phyloP scores from a whole-genome alignment of 2,329 filamentous ascomycete genomes.

The Aspergillus latus region DNA sequence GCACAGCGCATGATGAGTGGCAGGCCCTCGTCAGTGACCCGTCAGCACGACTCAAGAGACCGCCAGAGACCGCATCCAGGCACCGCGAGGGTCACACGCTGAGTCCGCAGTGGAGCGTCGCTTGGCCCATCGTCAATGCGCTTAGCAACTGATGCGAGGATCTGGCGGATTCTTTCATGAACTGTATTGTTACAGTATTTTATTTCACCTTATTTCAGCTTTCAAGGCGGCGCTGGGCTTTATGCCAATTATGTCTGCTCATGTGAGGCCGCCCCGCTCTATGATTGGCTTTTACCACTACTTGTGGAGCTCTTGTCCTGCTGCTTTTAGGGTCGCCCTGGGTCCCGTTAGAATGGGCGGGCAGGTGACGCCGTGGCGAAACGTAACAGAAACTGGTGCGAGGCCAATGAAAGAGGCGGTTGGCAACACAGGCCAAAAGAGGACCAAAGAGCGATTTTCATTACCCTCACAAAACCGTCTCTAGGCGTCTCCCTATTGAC shows the following conservation, averaged over 20 bases:
- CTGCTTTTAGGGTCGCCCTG: neutral
- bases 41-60: neutral
- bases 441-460: constrained; percentile 24
- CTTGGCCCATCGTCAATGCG: constrained; percentile 7
- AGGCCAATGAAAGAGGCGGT: too few species aligned
- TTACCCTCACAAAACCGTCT: constrained; percentile 31
- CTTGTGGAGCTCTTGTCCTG: neutral
- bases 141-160: neutral
- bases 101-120: constrained; percentile 10
- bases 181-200: neutral
- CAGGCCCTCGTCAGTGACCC: constrained; percentile 5
- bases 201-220: too few species aligned
- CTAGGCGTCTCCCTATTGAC: constrained; percentile 2
- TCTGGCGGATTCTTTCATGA: neutral
- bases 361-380: too few species aligned
- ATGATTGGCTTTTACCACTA: neutral
- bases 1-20: constrained; percentile 16
- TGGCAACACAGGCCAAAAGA: neutral
- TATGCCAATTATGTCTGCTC: constrained; percentile 15
- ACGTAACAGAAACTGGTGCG: too few species aligned
- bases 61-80: constrained; percentile 13
- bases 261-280: constrained; percentile 27
- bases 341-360: neutral
- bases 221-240: neutral
- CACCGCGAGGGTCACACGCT: constrained; percentile 21